Percentiles rank a stretch among this genome's conserved stretches.
Evolutionary conservation across 1,139 yeast genomes (phyloP).

Genomic region (Blastobotrys capitulatus): DNA sequence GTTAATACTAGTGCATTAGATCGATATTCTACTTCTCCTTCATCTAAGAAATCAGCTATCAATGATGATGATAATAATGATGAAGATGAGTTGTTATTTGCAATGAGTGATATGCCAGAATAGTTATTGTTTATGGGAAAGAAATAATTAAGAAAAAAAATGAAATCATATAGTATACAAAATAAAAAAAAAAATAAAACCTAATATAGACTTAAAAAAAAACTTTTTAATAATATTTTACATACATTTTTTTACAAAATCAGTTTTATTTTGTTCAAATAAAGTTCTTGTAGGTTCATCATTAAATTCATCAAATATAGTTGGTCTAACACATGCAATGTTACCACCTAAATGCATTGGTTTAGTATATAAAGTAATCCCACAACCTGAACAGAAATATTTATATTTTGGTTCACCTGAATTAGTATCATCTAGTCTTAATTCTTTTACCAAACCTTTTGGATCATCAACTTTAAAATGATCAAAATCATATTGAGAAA

Average conservation of each 20-base stretch:
- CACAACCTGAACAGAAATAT: conserved; percentile 27
- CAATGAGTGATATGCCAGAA: conserved; percentile 78
- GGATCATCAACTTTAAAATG: conserved; percentile 22
- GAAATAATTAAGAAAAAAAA: neutral
- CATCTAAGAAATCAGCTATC: neutral
- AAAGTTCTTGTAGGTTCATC: conserved; percentile 1
- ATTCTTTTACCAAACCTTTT: conserved; percentile 8
- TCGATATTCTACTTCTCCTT: conserved; percentile 5
- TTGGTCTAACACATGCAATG: conserved; percentile 19
- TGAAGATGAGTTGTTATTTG: conserved; percentile 74
- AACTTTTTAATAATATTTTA: neutral
- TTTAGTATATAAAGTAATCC: conserved; percentile 26
- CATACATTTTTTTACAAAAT: neutral
- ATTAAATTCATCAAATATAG: conserved; percentile 22
- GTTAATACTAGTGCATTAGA: neutral
- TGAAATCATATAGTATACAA: neutral
- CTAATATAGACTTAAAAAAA: neutral
- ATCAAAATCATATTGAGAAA: conserved; percentile 17
- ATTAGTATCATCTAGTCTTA: neutral
- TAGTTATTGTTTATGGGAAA: no score
- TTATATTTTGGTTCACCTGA: conserved; percentile 28
- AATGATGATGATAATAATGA: conserved; percentile 14
- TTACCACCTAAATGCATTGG: conserved; percentile 27
- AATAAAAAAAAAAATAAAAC: neutral
- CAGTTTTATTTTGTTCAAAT: conserved; percentile 9